Conservation (phyloP, 345 rosid genomes). For the Citrus glauca region DNA sequence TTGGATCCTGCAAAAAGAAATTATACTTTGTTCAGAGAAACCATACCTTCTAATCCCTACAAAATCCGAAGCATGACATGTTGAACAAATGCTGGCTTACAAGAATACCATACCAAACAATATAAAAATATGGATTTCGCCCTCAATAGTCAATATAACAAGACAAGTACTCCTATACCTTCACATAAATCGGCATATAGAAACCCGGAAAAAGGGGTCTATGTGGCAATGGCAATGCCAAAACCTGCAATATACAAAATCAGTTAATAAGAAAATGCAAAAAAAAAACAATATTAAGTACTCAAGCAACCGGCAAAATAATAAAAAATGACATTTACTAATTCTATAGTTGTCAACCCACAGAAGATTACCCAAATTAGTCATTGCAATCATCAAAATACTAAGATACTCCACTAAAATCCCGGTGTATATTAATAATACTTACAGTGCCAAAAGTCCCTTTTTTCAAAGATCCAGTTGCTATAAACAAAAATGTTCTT, state of each 20-base stretch:
- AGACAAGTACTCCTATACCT: conserved; percentile 45
- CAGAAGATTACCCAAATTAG: neutral
- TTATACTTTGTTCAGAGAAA: conserved; percentile 12
- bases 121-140: neutral
- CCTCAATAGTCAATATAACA: neutral
- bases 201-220: conserved; percentile 97
- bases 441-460: neutral
- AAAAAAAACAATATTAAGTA: neutral
- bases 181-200: conserved; percentile 95
- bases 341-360: neutral
- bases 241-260: conserved; percentile 49
- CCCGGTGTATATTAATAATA: neutral
- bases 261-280: conserved; percentile 12
- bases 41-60: neutral
- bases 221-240: conserved; percentile 88
- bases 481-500: too few species aligned
- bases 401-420: neutral
- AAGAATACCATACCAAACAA: neutral
- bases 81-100: neutral
- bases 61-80: neutral
- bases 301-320: neutral
- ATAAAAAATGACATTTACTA: neutral
- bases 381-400: neutral
- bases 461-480: neutral
- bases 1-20: conserved; percentile 62